Percentiles rank a stretch among this genome's conserved stretches.
These are phyloP conservation scores for Artemisia annua DNA, from an alignment of 129 eudicot species.

Conservation along the genomic window DNA sequence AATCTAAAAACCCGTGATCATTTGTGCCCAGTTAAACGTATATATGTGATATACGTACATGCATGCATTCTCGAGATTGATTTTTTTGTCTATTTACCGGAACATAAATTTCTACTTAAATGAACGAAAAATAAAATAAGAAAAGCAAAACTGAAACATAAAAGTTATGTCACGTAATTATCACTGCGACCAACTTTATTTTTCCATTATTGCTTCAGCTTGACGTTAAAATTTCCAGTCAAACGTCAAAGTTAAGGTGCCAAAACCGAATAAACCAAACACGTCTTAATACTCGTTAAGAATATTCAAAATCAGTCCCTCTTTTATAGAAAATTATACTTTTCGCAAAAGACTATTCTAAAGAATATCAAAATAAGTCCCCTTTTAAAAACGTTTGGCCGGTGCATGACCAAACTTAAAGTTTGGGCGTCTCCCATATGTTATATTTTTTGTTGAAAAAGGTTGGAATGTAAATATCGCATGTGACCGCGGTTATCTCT, in stretches of 20 bases:
- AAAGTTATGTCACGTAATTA: not conserved
- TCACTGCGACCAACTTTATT: not conserved
- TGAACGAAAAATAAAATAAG: too few relatives aligned
- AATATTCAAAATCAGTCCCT: not conserved
- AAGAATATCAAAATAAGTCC: not conserved
- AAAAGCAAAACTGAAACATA: too few relatives aligned
- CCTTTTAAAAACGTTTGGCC: not conserved
- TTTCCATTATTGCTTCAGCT: not conserved
- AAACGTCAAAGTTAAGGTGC: not conserved
- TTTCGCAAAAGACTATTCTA: not conserved
- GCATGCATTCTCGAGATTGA: too few relatives aligned
- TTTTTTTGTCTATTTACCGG: too few relatives aligned
- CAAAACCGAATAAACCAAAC: not conserved
- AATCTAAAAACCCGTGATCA: too few relatives aligned
- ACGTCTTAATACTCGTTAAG: not conserved
- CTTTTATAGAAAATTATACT: not conserved
- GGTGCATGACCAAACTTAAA: slow-evolving; percentile 21
- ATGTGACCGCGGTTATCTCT: too few relatives aligned
- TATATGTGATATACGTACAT: too few relatives aligned
- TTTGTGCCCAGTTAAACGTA: too few relatives aligned
- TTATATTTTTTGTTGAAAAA: not conserved
- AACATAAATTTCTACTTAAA: too few relatives aligned
- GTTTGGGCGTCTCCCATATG: not conserved
- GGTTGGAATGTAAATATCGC: too few relatives aligned
- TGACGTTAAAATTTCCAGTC: not conserved